Evolutionary conservation across 2,329 filamentous ascomycete genomes (phyloP).

Genomic region (Coleophoma cylindrospora): DNA sequence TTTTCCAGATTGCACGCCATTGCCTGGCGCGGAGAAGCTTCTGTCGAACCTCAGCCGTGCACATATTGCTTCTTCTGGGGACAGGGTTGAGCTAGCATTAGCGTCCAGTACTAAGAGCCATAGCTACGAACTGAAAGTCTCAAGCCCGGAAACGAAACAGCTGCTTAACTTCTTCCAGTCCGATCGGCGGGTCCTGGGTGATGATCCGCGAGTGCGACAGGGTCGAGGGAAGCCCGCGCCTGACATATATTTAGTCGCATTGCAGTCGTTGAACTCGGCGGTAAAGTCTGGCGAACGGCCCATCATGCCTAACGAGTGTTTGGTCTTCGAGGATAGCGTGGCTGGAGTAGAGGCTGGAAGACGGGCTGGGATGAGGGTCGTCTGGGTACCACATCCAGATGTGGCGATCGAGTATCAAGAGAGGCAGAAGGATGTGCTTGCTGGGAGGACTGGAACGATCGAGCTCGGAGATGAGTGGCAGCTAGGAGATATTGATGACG

Average conservation of each 20-base stretch:
- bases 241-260: conserved; percentile 86
- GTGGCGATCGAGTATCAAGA: conserved; percentile 71
- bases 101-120: conserved; percentile 61
- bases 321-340: conserved; percentile 95
- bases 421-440: conserved; percentile 74
- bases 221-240: conserved; percentile 92
- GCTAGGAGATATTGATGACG: conserved; percentile 31
- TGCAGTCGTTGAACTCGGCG: conserved; percentile 77
- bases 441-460: conserved; percentile 42
- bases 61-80: conserved; percentile 19
- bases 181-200: conserved; percentile 74
- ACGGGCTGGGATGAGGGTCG: conserved; percentile 87
- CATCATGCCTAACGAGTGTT: conserved; percentile 78
- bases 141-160: conserved; percentile 41
- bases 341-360: conserved; percentile 88
- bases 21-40: conserved; percentile 71
- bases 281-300: conserved; percentile 56
- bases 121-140: conserved; percentile 24
- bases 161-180: conserved; percentile 58
- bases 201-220: conserved; percentile 70
- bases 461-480: conserved; percentile 44
- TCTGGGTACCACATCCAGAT: conserved; percentile 85
- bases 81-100: conserved; percentile 66
- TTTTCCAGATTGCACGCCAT: conserved; percentile 67
- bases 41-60: conserved; percentile 47